Percentiles rank a stretch among this genome's conserved stretches.
Conservation (phyloP, 305 asterid species). For the Plantago lanceolata region DNA sequence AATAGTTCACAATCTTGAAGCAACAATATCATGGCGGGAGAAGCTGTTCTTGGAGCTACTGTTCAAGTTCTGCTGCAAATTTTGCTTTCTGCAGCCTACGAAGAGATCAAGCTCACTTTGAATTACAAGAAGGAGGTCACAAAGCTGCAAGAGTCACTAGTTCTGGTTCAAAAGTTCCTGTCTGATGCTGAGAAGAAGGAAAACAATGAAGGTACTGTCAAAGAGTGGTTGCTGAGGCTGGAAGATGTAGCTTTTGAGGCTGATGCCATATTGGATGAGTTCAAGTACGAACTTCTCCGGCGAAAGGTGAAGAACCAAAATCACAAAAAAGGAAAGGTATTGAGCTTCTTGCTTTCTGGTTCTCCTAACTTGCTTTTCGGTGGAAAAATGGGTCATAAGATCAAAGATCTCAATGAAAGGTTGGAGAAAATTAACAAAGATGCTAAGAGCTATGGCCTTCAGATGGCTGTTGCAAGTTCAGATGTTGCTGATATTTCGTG, state of each 20-base stretch:
- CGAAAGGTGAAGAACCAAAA: background rate
- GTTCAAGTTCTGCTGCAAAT: background rate
- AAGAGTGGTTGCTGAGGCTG: background rate
- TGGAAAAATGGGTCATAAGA: background rate
- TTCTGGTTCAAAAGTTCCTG: too few species aligned
- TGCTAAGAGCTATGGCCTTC: background rate
- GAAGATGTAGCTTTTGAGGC: slow-evolving; percentile 1
- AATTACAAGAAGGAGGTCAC: background rate
- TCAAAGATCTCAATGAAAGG: background rate
- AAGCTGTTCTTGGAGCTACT: background rate
- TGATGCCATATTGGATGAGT: background rate
- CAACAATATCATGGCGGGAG: background rate
- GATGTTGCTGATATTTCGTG: background rate
- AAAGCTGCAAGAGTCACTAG: background rate
- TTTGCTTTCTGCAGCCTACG: background rate
- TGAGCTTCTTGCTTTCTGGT: background rate
- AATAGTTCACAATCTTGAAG: too few species aligned
- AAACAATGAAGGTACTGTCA: background rate
- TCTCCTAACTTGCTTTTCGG: background rate
- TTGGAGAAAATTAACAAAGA: background rate
- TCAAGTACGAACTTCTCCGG: slow-evolving; percentile 1
- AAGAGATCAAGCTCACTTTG: too few species aligned
- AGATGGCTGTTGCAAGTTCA: background rate
- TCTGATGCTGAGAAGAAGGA: background rate
- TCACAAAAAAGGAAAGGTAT: background rate